phyloP scores from a whole-genome alignment of 352 stramenopile genomes.

The Pythium phragmitis region DNA sequence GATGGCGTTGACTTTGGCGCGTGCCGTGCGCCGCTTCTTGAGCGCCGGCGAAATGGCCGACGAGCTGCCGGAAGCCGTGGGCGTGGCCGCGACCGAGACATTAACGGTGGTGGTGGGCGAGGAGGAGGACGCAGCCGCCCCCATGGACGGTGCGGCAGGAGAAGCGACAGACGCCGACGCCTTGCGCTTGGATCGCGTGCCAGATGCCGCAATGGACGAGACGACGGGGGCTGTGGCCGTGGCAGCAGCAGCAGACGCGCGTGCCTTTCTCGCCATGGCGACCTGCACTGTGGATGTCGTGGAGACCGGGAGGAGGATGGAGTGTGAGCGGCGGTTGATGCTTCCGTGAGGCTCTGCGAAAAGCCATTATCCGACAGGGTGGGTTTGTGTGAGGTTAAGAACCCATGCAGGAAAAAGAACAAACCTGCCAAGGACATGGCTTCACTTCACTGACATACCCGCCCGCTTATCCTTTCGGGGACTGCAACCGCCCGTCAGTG shows the following conservation, averaged over 20 bases:
- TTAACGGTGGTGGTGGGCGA: background rate
- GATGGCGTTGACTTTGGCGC: constrained; percentile 6
- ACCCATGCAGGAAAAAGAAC: constrained; percentile 14
- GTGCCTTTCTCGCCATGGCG: constrained; percentile 15
- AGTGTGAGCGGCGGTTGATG: constrained; percentile 8
- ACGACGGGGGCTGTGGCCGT: background rate
- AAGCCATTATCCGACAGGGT: constrained; percentile 7
- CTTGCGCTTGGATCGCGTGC: constrained; percentile 28
- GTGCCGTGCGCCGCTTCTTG: constrained; percentile 16
- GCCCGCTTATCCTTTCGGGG: too few species aligned
- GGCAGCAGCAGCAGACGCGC: background rate
- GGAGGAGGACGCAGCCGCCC: background rate
- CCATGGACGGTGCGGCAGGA: background rate
- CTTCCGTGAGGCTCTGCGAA: constrained; percentile 12
- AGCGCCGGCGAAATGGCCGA: constrained; percentile 18
- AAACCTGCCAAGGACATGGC: constrained; percentile 19
- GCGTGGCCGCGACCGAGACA: background rate
- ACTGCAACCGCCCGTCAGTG: too few species aligned
- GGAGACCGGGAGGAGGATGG: background rate
- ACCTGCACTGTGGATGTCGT: background rate
- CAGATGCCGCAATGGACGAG: constrained; percentile 9
- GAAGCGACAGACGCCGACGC: constrained; percentile 5
- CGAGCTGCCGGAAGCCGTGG: background rate
- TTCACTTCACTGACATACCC: constrained; percentile 30
- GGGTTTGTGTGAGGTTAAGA: constrained; percentile 18